Percentiles rank a stretch among this genome's conserved stretches.
phyloP scores from a whole-genome alignment of 306 rosid genomes.

The Vachellia collinsii region DNA sequence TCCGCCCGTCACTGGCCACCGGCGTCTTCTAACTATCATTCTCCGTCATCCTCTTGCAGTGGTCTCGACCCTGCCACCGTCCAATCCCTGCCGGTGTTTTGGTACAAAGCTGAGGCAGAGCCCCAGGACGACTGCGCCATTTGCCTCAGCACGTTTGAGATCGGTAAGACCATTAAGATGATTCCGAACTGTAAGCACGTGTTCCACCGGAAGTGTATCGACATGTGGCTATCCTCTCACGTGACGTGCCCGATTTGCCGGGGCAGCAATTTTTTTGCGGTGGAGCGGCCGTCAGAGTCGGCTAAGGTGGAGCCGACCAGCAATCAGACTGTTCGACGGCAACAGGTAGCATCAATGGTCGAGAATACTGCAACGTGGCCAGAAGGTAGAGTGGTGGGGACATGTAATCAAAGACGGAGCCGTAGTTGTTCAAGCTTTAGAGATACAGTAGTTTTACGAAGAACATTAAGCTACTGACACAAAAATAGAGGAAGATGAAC shows the following conservation, averaged over 20 bases:
- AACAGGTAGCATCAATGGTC: constrained; percentile 6
- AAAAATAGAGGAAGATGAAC: no score
- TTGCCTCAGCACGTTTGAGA: constrained; percentile 51
- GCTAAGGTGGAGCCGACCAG: not conserved
- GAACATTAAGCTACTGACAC: constrained; percentile 1
- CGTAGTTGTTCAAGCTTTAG: not conserved
- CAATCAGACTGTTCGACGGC: not conserved
- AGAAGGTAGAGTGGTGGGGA: not conserved
- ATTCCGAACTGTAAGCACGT: constrained; percentile 57
- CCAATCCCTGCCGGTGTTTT: constrained; percentile 40
- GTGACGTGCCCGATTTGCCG: constrained; percentile 64
- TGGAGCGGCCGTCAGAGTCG: not conserved
- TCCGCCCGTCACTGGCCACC: not conserved
- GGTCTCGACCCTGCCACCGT: not conserved
- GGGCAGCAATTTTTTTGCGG: constrained; percentile 12
- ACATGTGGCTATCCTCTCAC: constrained; percentile 58
- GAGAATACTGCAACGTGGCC: not conserved
- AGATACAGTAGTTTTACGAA: not conserved
- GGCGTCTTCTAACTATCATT: not conserved
- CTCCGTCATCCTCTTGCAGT: not conserved
- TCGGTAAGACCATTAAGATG: constrained; percentile 43
- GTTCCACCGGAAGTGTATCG: constrained; percentile 59
- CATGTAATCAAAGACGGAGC: not conserved
- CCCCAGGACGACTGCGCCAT: constrained; percentile 52
- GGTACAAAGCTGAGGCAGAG: constrained; percentile 31